Evolutionary conservation across 2,329 filamentous ascomycete genomes (phyloP), one percentile per base, ranked within the genome.

Genomic region (Lachnellula suecica): DNA sequence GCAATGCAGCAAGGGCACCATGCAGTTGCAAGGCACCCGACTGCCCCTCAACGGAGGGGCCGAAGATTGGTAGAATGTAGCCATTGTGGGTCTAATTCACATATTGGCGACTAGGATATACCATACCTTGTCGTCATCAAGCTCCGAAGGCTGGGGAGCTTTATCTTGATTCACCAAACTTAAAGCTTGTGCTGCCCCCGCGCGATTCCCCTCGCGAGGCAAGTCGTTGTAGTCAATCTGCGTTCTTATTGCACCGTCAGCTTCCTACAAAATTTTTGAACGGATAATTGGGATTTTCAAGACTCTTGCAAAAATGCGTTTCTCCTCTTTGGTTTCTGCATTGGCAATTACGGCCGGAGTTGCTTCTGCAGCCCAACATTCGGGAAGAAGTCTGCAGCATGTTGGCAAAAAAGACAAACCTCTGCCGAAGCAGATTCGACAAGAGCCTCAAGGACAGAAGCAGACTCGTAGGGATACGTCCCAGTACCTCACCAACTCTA

Each of bases 401-500:
- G 60, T 60, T 41, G 60, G 61, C 17, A 60, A 53, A 41, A 29
- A 48, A 41, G 58, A 60, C 31, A 58, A 54, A 38, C 35, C 23
- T n/a, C n/a, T n/a, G 15, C 52, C 45, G 3, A 56, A 54, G 38
- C 53, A 56, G 25, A 46, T 42, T 17, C 46, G 29, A 45, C 41
- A 47, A 52, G 38, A 56, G 23, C 46, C 51, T 31, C 50, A 46
- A 35, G 23, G 29, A 7, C 47, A 57, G 7, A 43, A 47, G 5
- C 53, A 56, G 19, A 43, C 48, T 10, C 48, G 53, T 22, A 44
- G 43, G 27, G 43, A 43, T 34, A 41, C 54, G 15, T 51, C 47
- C 24, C 49, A 60, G 43, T 63, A 60, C 49, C 55, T 61, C 24
- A 66, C 63, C 19, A 53, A 58, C 35, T 52, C 58, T 7, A 64